Base-by-base conservation (phyloP, 306 rosid species). In the Prunus kanzakura region DNA sequence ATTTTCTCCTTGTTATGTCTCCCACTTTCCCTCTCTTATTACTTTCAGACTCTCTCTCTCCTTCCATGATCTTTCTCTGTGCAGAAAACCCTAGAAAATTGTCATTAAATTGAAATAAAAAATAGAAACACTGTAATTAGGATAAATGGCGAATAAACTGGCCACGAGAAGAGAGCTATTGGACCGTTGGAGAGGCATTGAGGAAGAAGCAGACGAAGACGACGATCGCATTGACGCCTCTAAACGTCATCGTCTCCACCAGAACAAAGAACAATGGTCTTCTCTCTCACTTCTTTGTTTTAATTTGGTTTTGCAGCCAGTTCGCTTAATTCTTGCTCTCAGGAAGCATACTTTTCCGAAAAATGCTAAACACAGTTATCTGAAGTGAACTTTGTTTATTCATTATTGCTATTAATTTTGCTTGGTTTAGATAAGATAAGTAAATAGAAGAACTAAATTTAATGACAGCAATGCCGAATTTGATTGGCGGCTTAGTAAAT, bases 161-260 rank as follows among this genome's bases (percentile, higher is more conserved):
- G 56, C 77, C 20, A 81, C 89, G 56, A 85, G 85, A 72, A 73
- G 76, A 56, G 91, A 88, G 57, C 88, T 93, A 22, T 80, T 93
- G 82, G 88, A 88, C 74, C 91, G 90, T 10, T 91, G 96, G 98
- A 83, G 84, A 75, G 76, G 65, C 86, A 91, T 91, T 71, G 95
- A 88, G 76, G 91, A 85, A 66, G 95, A 84, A 75, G 90, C 88
- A 65, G 89, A 87, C 63, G 82, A 84, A 13, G 86, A 64, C 67
- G 83, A 76, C 58, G 87, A 83, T 71, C 55, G 50, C 60, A 49
- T 58, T 78, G 85, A 86, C 81, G 74, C 87, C 58, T 79, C 85
- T 3, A 74, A 75, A 67, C 80, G 60, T 19, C 84, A 77, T 76
- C 87, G 81, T 76, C 86, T 91, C 70, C 93, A 89, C 80, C 87